Evolutionary conservation across 1,139 yeast species (phyloP), one percentile per base, ranked within the genome.

Genomic region (Debaryomyces coudertii): DNA sequence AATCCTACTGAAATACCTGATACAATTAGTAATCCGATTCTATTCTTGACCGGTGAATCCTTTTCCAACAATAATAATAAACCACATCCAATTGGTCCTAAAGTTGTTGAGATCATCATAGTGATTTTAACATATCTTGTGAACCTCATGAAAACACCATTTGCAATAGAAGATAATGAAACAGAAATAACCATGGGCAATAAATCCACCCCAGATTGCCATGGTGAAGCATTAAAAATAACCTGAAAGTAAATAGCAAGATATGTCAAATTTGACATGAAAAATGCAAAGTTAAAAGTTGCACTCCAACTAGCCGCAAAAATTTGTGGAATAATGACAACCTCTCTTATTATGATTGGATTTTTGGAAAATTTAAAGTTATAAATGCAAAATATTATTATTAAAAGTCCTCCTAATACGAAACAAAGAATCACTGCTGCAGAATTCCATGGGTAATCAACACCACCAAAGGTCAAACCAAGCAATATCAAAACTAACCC

Each of bases 201-300:
- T 51, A 82, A 60, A 51, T 78, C 78, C 35, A 83, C 65, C 30
- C 90, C 88, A 0, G 89, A 79, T 48, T 73, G 69, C 68, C 80
- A 75, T 1, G 89, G 79, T 16, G 69, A 55, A 20, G 73, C 74
- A 44, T 70, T 66, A 47, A 67, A 67, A 24, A 77, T 73, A 14
- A 80, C 77, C 60, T 83, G 87, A 62, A 82, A 82, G 56, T 77
- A 82, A 18, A 81, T 68, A 5, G 85, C 73, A 40, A 80, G 58
- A 54, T 73, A 82, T 15, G 76, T 70, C 16, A 71, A 56, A 15
- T 61, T 51, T 7, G 72, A 57, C 70, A 82, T 70, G 59, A 80
- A 80, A 37, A 69, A 68, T 8, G 68, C 75, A 53, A 71, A 78
- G 35, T 67, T 61, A 47, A 75, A 68, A 41, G 69, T 60, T 6